These are phyloP conservation scores for Botrytis galanthina DNA, from an alignment of 2,329 filamentous ascomycete genomes.

Conservation along the genomic window DNA sequence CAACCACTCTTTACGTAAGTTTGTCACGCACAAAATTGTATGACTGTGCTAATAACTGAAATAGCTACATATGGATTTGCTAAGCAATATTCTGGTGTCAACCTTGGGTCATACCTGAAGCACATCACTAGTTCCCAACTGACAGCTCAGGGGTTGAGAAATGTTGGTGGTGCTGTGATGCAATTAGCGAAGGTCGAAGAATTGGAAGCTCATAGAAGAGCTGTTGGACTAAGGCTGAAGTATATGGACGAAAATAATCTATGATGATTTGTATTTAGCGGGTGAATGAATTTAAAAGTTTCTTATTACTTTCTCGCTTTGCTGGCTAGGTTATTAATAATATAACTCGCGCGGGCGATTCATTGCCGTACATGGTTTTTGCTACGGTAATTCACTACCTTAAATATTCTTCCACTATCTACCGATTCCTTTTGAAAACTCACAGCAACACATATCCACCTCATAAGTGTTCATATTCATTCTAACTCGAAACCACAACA, in stretches of 20 bases:
- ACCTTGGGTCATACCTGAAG: conserved; percentile 93
- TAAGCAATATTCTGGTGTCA: conserved; percentile 97
- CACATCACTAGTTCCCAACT: conserved; percentile 95
- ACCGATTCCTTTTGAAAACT: neutral
- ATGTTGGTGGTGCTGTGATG: conserved; percentile 89
- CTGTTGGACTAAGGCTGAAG: conserved; percentile 63
- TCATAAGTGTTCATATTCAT: neutral
- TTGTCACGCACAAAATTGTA: conserved; percentile 4
- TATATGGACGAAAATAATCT: conserved; percentile 39
- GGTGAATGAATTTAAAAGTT: conserved; percentile 1
- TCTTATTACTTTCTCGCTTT: neutral
- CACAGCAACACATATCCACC: neutral
- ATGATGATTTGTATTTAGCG: conserved; percentile 12
- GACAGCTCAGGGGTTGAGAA: conserved; percentile 77
- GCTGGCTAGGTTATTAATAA: no score
- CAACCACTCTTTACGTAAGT: conserved; percentile 94
- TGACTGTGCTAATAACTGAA: conserved; percentile 18
- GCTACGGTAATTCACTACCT: neutral
- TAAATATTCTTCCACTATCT: neutral
- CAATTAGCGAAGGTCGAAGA: conserved; percentile 91
- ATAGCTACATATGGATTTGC: conserved; percentile 95
- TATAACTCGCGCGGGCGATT: neutral
- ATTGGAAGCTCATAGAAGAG: conserved; percentile 84
- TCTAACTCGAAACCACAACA: neutral
- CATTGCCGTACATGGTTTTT: neutral